Evolutionary conservation across 306 rosid genomes (phyloP).

Genomic region (Arachis stenosperma): DNA sequence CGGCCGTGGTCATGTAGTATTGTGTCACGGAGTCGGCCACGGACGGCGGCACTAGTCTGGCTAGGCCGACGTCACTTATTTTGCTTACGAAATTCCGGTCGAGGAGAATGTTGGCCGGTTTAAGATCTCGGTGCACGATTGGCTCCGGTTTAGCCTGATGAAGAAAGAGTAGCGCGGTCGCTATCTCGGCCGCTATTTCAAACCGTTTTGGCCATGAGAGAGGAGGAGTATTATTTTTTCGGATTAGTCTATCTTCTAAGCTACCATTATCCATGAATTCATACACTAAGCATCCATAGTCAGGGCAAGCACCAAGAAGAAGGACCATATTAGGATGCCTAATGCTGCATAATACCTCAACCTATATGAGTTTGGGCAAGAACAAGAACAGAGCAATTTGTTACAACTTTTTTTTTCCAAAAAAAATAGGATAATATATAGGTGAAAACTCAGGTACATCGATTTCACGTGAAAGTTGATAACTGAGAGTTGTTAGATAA

Average conservation of each 20-base stretch:
- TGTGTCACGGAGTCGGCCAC: slow-evolving; percentile 82
- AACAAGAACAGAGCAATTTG: not conserved
- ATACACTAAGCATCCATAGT: slow-evolving; percentile 61
- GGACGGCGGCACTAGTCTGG: slow-evolving; percentile 79
- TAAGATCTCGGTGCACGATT: slow-evolving; percentile 90
- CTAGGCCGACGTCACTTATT: slow-evolving; percentile 92
- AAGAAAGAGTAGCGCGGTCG: slow-evolving; percentile 86
- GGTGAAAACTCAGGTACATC: too few relatives aligned
- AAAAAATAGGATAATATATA: too few relatives aligned
- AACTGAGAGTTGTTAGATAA: too few relatives aligned
- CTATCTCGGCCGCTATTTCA: slow-evolving; percentile 76
- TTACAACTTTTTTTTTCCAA: too few relatives aligned
- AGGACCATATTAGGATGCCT: slow-evolving; percentile 66
- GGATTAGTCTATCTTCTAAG: slow-evolving; percentile 58
- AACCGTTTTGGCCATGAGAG: slow-evolving; percentile 71
- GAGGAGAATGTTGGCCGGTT: slow-evolving; percentile 89
- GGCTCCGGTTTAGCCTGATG: slow-evolving; percentile 97
- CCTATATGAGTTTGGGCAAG: slow-evolving; percentile 35
- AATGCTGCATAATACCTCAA: slow-evolving; percentile 58
- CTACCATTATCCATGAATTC: slow-evolving; percentile 64
- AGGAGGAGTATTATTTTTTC: slow-evolving; percentile 37
- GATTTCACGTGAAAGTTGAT: too few relatives aligned
- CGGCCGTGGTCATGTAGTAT: slow-evolving; percentile 83
- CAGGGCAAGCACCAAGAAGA: slow-evolving; percentile 68
- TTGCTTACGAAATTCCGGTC: slow-evolving; percentile 81